phyloP scores from a whole-genome alignment of 2,329 filamentous ascomycete genomes.

The Aureobasidium sp. region DNA sequence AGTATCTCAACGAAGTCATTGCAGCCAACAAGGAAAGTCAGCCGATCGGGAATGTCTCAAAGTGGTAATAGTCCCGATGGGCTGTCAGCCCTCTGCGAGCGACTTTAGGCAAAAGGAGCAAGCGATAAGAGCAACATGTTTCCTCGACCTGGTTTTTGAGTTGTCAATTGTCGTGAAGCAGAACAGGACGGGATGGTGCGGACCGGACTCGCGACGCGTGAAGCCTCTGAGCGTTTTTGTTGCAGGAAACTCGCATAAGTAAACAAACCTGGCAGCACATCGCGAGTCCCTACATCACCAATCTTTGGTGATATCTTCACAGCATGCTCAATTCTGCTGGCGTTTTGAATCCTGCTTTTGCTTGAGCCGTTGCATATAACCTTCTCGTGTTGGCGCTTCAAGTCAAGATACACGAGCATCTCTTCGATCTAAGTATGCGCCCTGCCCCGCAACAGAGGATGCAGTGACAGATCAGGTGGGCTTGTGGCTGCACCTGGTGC shows the following conservation, averaged over 20 bases:
- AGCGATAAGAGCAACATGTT: not conserved
- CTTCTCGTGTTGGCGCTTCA: not conserved
- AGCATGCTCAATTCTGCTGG: not conserved
- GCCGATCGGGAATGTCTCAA: not conserved
- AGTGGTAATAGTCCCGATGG: not conserved
- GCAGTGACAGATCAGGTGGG: constrained; percentile 2
- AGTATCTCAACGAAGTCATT: not conserved
- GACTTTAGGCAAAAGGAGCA: not conserved
- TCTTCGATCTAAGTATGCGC: not conserved
- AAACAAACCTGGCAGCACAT: not conserved
- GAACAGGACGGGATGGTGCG: not conserved
- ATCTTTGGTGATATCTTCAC: not conserved
- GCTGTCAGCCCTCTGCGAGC: not conserved
- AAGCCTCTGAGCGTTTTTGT: not conserved
- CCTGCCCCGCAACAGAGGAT: not conserved
- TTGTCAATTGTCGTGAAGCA: not conserved
- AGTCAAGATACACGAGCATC: constrained; percentile 4
- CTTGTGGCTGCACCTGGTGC: constrained; percentile 7
- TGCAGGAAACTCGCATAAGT: not conserved
- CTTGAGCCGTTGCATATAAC: not conserved
- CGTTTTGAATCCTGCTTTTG: not conserved
- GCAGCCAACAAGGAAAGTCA: not conserved
- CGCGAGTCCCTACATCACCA: not conserved
- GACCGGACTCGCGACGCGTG: not conserved
- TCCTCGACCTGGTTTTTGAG: not conserved